Evolutionary conservation across 345 rosid species (phyloP).

Genomic region (Cardamine resedifolia): DNA sequence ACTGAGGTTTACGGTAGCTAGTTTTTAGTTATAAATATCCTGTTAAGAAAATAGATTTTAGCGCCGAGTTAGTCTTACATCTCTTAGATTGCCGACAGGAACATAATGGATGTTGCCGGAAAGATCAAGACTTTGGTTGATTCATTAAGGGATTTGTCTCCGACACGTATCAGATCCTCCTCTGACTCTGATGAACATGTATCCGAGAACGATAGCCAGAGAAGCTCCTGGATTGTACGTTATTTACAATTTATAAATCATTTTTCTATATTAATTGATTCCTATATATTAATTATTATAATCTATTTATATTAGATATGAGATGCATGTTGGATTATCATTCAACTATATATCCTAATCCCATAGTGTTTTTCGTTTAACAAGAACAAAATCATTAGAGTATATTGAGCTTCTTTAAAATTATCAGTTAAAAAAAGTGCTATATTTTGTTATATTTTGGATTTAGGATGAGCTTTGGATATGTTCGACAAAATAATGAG

Average conservation of each 20-base stretch:
- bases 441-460: neutral
- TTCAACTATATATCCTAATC: neutral
- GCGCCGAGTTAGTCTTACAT: neutral
- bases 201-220: constrained; percentile 44
- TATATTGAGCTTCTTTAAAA: neutral
- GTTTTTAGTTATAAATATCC: neutral
- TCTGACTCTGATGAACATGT: constrained; percentile 26
- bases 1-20: neutral
- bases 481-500: constrained; percentile 61
- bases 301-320: neutral
- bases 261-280: neutral
- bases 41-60: neutral
- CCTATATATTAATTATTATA: too few species aligned
- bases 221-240: constrained; percentile 62
- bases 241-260: neutral
- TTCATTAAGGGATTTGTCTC: constrained; percentile 79
- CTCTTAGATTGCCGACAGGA: constrained; percentile 19
- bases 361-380: neutral
- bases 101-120: constrained; percentile 18
- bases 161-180: constrained; percentile 55
- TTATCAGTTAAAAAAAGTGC: neutral
- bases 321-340: neutral
- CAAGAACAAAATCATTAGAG: neutral
- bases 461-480: constrained; percentile 55
- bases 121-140: constrained; percentile 61